phyloP scores from a whole-genome alignment of 2,329 filamentous ascomycete species.

The Coniochaeta hoffmannii region DNA sequence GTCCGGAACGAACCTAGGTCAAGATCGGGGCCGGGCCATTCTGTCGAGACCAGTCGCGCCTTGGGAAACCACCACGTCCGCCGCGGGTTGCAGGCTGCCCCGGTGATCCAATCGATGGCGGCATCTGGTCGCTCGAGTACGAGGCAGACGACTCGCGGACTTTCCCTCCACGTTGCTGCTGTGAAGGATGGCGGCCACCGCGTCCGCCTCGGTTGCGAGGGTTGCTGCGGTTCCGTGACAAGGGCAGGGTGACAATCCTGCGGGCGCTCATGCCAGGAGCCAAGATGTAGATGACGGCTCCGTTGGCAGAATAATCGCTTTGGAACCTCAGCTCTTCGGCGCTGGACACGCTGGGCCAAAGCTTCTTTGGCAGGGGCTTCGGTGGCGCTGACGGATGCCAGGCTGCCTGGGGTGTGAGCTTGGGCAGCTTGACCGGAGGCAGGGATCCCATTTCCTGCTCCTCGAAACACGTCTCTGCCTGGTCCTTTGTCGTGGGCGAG shows the following conservation, averaged over 20 bases:
- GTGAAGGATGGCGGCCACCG: constrained; percentile 10
- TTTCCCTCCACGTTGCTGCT: constrained; percentile 10
- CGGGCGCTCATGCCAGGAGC: constrained; percentile 33
- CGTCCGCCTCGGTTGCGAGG: constrained; percentile 16
- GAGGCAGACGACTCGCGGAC: constrained; percentile 7
- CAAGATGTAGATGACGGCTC: constrained; percentile 28
- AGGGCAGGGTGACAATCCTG: constrained; percentile 30
- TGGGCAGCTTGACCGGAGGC: constrained; percentile 62
- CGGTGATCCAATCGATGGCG: neutral
- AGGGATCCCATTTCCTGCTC: constrained; percentile 74
- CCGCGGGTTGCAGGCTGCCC: neutral
- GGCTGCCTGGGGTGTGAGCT: constrained; percentile 51
- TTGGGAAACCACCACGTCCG: neutral
- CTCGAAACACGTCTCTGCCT: constrained; percentile 74
- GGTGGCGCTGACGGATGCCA: constrained; percentile 53
- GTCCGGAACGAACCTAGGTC: neutral
- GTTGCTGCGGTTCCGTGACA: constrained; percentile 22
- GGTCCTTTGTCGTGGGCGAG: constrained; percentile 53
- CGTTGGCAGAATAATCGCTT: constrained; percentile 19
- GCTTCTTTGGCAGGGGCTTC: constrained; percentile 46
- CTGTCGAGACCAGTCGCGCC: neutral
- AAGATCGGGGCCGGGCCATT: neutral
- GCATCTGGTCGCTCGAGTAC: neutral
- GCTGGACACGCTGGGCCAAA: constrained; percentile 36
- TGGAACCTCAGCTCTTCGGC: constrained; percentile 17